A percentile compares a stretch with the other conserved stretches of the same genome.
Evolutionary conservation across 257 asterid genomes (phyloP).

Genomic region (Nicotiana paniculata): DNA sequence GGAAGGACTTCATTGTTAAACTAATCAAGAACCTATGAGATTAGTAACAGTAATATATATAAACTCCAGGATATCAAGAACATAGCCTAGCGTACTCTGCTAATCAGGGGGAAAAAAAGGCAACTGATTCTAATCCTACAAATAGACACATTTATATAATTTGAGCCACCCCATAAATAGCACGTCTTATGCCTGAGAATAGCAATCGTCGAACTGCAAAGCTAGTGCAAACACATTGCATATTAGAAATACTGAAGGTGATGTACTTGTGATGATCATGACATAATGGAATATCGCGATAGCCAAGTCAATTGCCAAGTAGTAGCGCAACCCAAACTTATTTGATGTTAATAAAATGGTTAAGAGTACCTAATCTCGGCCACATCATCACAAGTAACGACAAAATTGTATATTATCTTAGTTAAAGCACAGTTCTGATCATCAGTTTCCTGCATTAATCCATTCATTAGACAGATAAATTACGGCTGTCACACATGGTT

Average conservation of each 20-base stretch:
- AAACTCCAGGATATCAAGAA: background rate
- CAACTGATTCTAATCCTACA: background rate
- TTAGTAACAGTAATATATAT: background rate
- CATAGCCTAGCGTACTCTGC: background rate
- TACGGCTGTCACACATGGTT: slow-evolving; percentile 2
- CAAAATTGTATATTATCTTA: background rate
- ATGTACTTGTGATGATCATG: background rate
- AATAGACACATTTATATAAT: background rate
- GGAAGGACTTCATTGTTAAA: background rate
- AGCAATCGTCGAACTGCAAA: background rate
- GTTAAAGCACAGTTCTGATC: background rate
- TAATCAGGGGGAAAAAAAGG: background rate
- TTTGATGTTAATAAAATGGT: background rate
- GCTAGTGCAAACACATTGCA: background rate
- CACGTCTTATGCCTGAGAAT: background rate
- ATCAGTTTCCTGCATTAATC: slow-evolving; percentile 5
- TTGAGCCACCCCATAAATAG: background rate
- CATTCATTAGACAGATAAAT: background rate
- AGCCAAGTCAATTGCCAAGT: background rate
- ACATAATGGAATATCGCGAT: background rate
- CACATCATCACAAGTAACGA: background rate
- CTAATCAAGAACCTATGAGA: background rate
- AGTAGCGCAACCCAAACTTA: background rate
- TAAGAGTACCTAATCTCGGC: background rate
- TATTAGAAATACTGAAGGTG: background rate